Base-by-base conservation (phyloP, 2,329 filamentous ascomycete genomes). In the Botryotinia convoluta region DNA sequence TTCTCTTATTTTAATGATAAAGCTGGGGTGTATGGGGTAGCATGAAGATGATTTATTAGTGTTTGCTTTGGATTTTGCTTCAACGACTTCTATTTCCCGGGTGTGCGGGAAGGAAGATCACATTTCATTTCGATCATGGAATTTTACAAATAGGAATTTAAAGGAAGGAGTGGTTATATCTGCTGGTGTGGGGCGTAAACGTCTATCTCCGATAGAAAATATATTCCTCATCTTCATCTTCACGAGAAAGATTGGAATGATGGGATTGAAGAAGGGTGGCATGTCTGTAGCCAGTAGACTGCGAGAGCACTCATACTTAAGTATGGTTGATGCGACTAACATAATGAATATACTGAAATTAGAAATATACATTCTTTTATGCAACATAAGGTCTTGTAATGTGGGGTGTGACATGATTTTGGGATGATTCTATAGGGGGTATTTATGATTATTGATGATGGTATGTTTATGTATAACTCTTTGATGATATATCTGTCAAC, bases 261-360 rank as follows among this genome's bases (percentile, higher is more conserved):
- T 61, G 51, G 44, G 32, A 69, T 45, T 35, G 37, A 44, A 32
- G 63, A 39, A 51, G 61, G 68, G 64, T 57, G 69, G 73, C 62
- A 71, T 69, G 63, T 72, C 61, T 73, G 69, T 71, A 72, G 63
- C 63, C 39, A 74, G 57, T 71, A 59, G 44, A 65, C 61, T 63
- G 64, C 68, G 48, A 67, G 57, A 67, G 67, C 71, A 68, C 73
- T 73, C 73, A 72, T 72, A 74, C 70, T 59, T 14, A 61, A 37
- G 59, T 59, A 67, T 72, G 70, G 51, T 60, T 68, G 67, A 73
- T 71, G 73, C 60, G 35, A 74, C 44, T 48, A 75, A 60, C 67
- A 73, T 72, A 75, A 75, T 74, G 74, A 75, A 71, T 62, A 74
- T 74, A 71, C 72, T 60, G 62, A 72, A 68, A 72, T 37, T 68